These are phyloP conservation scores for Acanthamoeba divionensis DNA, from an alignment of 208 protist species.

Conservation along the genomic window DNA sequence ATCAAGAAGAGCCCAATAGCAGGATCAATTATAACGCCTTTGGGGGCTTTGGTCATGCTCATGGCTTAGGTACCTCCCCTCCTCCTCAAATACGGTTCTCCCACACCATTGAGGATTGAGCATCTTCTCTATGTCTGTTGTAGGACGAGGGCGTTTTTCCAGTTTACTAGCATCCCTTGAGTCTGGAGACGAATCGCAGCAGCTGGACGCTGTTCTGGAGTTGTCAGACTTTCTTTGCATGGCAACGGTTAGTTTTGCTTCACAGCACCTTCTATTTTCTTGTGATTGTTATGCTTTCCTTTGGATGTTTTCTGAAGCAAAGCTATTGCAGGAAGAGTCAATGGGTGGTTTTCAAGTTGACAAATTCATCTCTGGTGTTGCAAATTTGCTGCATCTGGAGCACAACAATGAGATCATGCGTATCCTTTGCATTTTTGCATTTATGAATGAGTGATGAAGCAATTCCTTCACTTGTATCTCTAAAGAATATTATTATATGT, in stretches of 20 bases:
- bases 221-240: slow-evolving; percentile 33
- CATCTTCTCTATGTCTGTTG: not conserved
- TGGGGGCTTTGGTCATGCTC: not conserved
- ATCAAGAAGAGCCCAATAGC: not conserved
- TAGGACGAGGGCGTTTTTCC: slow-evolving; percentile 6
- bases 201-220: slow-evolving; percentile 7
- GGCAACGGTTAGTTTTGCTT: too few species aligned
- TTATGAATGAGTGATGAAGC: too few species aligned
- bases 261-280: too few species aligned
- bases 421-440: not conserved
- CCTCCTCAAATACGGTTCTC: not conserved
- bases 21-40: too few species aligned
- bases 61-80: not conserved
- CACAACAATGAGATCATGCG: slow-evolving; percentile 28
- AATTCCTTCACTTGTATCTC: too few species aligned
- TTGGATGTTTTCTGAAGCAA: too few species aligned
- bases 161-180: not conserved
- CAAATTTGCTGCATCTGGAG: not conserved
- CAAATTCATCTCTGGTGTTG: not conserved
- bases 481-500: too few species aligned
- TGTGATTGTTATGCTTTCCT: too few species aligned
- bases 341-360: slow-evolving; percentile 26
- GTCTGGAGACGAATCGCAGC: slow-evolving; percentile 17
- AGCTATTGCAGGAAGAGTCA: too few species aligned
- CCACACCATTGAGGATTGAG: not conserved